phyloP scores from a whole-genome alignment of 2,329 filamentous ascomycete species.

The Trichophyton benhamiae region DNA sequence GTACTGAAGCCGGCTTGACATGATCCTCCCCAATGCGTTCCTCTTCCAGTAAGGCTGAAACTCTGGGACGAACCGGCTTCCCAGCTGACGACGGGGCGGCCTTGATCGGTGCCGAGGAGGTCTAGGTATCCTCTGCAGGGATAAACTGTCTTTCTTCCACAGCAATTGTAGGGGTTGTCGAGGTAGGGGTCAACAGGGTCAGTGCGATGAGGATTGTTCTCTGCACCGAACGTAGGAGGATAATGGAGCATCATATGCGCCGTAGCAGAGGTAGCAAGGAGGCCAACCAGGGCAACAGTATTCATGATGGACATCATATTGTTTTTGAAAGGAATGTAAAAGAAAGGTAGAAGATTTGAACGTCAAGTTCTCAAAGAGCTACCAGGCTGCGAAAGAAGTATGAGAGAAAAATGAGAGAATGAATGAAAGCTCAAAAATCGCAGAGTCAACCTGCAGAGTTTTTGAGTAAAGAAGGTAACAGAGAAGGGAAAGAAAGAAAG shows the following conservation, averaged over 20 bases:
- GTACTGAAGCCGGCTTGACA: conserved; percentile 37
- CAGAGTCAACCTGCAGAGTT: neutral
- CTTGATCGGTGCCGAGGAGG: conserved; percentile 33
- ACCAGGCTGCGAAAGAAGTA: neutral
- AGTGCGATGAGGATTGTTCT: conserved; percentile 33
- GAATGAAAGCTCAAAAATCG: neutral
- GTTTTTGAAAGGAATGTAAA: neutral
- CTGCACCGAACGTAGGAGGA: conserved; percentile 33
- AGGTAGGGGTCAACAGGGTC: conserved; percentile 27
- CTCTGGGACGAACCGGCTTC: conserved; percentile 30
- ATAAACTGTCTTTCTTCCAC: conserved; percentile 25
- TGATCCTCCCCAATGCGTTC: conserved; percentile 37
- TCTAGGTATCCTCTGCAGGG: conserved; percentile 35
- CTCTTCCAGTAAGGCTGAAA: conserved; percentile 23
- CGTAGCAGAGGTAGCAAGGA: conserved; percentile 6
- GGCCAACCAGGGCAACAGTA: neutral
- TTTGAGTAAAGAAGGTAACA: neutral
- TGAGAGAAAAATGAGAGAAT: neutral
- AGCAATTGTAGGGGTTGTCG: conserved; percentile 37
- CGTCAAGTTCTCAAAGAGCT: neutral
- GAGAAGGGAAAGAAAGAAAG: neutral
- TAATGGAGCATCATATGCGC: conserved; percentile 35
- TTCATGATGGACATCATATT: neutral
- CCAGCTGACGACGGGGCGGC: conserved; percentile 34
- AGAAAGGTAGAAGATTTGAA: neutral